phyloP scores from a whole-genome alignment of 805 yeast genomes.

The Schwanniomyces occidentalis region DNA sequence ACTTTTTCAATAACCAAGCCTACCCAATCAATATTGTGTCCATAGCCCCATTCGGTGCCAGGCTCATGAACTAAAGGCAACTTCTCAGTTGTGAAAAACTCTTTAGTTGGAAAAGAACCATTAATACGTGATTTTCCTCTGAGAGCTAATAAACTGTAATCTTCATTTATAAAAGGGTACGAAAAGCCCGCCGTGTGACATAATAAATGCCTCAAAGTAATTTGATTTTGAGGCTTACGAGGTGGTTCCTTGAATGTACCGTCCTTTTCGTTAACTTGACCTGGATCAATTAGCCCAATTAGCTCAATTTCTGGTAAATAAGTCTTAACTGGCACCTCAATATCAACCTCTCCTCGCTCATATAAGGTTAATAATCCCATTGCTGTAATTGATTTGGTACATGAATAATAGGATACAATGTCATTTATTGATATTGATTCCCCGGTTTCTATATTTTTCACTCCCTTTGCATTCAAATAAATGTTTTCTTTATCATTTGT shows the following conservation, averaged over 20 bases:
- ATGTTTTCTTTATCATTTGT: constrained; percentile 22
- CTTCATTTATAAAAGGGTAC: constrained; percentile 32
- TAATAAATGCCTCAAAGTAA: constrained; percentile 31
- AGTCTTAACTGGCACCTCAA: constrained; percentile 33
- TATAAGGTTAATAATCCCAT: constrained; percentile 35
- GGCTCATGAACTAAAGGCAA: constrained; percentile 37
- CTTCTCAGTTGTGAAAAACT: constrained; percentile 24
- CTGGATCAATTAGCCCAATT: constrained; percentile 26
- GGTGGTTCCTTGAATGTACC: constrained; percentile 25
- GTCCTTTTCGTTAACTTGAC: constrained; percentile 21
- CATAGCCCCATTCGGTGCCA: constrained; percentile 38
- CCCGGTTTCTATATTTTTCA: constrained; percentile 15
- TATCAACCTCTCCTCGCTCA: constrained; percentile 30
- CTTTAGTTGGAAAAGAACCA: constrained; percentile 21
- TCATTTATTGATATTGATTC: constrained; percentile 17
- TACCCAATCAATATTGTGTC: constrained; percentile 39
- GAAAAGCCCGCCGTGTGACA: constrained; percentile 37
- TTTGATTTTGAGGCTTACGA: constrained; percentile 19
- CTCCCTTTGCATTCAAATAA: constrained; percentile 25
- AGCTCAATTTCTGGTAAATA: constrained; percentile 34
- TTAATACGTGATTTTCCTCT: constrained; percentile 17
- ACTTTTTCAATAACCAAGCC: constrained; percentile 37
- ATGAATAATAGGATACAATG: constrained; percentile 24
- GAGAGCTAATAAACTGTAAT: constrained; percentile 22
- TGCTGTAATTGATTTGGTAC: constrained; percentile 35